These are phyloP conservation scores for Populus hybrid DNA, from an alignment of 441 rosid genomes.

Conservation along the genomic window DNA sequence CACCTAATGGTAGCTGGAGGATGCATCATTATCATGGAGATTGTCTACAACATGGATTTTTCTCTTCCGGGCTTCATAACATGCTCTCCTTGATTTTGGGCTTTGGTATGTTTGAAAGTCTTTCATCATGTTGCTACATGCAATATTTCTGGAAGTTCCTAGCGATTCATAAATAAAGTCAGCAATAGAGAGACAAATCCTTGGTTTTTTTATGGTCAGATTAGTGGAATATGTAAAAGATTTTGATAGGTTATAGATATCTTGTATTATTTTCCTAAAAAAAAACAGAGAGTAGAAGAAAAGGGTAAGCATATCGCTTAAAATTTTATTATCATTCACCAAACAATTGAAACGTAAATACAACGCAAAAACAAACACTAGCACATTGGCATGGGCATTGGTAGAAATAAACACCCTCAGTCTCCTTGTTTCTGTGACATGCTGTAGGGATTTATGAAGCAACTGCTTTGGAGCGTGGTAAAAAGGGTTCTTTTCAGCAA, in stretches of 20 bases:
- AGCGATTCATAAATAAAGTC: not conserved
- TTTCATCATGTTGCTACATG: not conserved
- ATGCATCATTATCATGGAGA: conserved; percentile 77
- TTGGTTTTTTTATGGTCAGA: conserved; percentile 2
- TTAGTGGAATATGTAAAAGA: not conserved
- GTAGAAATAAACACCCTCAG: not conserved
- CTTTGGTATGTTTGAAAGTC: conserved; percentile 46
- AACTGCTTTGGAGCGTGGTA: conserved; percentile 64
- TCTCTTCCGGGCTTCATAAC: conserved; percentile 72
- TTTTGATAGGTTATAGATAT: not conserved
- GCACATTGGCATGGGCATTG: not conserved
- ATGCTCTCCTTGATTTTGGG: conserved; percentile 70
- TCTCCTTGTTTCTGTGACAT: not conserved
- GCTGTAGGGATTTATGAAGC: conserved; percentile 73
- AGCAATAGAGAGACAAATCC: not conserved
- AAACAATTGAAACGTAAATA: not conserved
- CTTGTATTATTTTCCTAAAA: not conserved
- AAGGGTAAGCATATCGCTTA: not conserved
- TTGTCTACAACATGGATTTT: conserved; percentile 77
- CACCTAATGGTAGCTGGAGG: conserved; percentile 87
- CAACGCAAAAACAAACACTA: not conserved
- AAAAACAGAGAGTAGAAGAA: not conserved
- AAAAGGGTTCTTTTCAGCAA: conserved; percentile 51
- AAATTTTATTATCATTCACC: not conserved
- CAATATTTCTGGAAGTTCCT: not conserved